A percentile compares a stretch with the other conserved stretches of the same genome.
phyloP scores from a whole-genome alignment of 495 filamentous ascomycete genomes.

The Daldinia childiae region DNA sequence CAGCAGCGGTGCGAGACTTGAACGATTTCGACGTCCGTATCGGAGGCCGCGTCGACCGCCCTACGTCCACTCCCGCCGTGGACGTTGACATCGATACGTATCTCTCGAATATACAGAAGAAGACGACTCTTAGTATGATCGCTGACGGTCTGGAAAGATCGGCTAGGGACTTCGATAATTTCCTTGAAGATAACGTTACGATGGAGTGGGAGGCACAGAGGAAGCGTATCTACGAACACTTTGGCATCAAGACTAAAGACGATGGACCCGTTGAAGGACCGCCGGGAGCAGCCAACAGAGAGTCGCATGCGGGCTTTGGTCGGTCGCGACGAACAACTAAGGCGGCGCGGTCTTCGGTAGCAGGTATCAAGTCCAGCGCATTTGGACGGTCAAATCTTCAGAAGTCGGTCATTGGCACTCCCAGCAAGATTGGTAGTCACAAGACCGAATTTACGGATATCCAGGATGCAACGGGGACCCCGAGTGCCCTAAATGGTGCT shows the following conservation, averaged over 20 bases:
- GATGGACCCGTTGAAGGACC: conserved; percentile 54
- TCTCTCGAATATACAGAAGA: conserved; percentile 82
- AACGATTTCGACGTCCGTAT: conserved; percentile 61
- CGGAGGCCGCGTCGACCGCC: conserved; percentile 47
- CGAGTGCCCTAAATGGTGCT: conserved; percentile 45
- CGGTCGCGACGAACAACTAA: conserved; percentile 61
- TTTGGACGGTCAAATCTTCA: conserved; percentile 78
- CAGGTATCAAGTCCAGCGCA: conserved; percentile 62
- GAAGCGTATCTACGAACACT: conserved; percentile 92
- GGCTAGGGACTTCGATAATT: conserved; percentile 87
- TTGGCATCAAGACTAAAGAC: conserved; percentile 80
- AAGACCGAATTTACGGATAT: conserved; percentile 73
- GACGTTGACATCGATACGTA: conserved; percentile 88
- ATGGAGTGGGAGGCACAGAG: conserved; percentile 96
- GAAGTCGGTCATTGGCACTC: conserved; percentile 84
- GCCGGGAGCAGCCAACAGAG: conserved; percentile 66
- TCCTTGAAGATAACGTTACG: conserved; percentile 91
- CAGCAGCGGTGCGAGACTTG: conserved; percentile 79
- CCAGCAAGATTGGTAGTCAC: conserved; percentile 65
- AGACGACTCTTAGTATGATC: conserved; percentile 91
- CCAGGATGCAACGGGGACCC: conserved; percentile 62
- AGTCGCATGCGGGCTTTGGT: conserved; percentile 59
- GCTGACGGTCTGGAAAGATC: conserved; percentile 86
- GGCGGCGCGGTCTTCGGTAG: conserved; percentile 48
- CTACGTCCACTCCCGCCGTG: conserved; percentile 37